phyloP scores from a whole-genome alignment of 2,329 filamentous ascomycete genomes.

The Cadophora sp. region DNA sequence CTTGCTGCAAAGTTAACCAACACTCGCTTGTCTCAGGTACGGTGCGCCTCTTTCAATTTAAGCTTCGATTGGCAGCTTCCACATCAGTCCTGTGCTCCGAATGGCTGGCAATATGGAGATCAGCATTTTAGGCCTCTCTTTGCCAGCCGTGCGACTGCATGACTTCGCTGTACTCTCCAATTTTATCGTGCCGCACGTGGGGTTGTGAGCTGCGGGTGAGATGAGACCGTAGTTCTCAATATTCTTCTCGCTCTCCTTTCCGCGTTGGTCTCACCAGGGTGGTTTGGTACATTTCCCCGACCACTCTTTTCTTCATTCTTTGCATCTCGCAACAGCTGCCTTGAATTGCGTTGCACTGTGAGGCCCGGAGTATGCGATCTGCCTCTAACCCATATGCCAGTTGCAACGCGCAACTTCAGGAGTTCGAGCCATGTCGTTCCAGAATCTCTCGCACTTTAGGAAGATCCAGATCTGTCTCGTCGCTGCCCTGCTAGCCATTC shows the following conservation, averaged over 20 bases:
- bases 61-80: background rate
- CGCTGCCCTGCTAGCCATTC: background rate
- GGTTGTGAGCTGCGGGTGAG: background rate
- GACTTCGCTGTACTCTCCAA: background rate
- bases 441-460: background rate
- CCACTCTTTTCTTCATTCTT: background rate
- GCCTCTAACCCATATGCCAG: background rate
- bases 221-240: background rate
- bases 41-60: background rate
- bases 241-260: background rate
- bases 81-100: background rate
- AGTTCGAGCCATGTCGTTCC: background rate
- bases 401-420: background rate
- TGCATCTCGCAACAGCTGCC: background rate
- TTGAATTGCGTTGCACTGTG: background rate
- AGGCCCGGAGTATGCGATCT: background rate
- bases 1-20: background rate
- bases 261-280: background rate
- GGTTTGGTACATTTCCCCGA: background rate
- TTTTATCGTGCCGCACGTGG: background rate
- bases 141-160: slow-evolving; percentile 4
- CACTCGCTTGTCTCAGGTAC: background rate
- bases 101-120: background rate
- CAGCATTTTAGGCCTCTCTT: background rate
- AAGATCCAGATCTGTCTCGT: slow-evolving; percentile 13